Base-by-base conservation (phyloP, 1,139 yeast species). In the Lodderomyces jiufengensis region DNA sequence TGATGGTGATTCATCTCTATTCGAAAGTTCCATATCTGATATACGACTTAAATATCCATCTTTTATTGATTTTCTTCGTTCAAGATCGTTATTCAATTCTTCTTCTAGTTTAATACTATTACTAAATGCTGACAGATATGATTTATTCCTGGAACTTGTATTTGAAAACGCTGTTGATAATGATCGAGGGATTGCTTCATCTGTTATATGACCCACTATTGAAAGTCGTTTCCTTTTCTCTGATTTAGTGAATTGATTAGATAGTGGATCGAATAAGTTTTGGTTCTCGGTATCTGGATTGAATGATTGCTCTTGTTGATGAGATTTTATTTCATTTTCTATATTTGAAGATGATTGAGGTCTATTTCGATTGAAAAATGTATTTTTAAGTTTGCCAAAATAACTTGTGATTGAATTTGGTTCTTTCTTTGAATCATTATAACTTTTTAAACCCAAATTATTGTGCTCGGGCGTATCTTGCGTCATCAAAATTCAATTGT, bases 191-290 rank as follows among this genome's bases (percentile, higher is more conserved):
- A 58, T 48, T 24, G 48, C 49, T 15, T 46, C 49, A 14, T 47
- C 43, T 8, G 52, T 47, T 5, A 45, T 54, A 13, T 46, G 55
- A 3, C 52, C 54, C 29, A 52, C 59, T 10, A 58, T 43, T 3
- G 68, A 62, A 20, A 63, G 45, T 24, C 63, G 45, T 37, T 57
- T 54, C 43, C 61, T 58, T 45, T 62, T 63, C 10, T 48, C 55
- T 2, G 66, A 58, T 5, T 57, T 38, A 11, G 11, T 26, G 28
- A 57, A 56, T 44, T 58, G 45, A 28, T 48, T 52, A 20, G 39
- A 34, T 13, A 54, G 41, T 4, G 52, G 53, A 7, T 34, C 44
- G 18, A 15, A 13, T 24, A 24, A 10, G 4, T 4, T 15, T 5
- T 3, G 7, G 7, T 18, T 7, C 9, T n/a, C 15, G 3, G n/a